phyloP scores from a whole-genome alignment of 805 yeast genomes.

The Yarrowia sp. region DNA sequence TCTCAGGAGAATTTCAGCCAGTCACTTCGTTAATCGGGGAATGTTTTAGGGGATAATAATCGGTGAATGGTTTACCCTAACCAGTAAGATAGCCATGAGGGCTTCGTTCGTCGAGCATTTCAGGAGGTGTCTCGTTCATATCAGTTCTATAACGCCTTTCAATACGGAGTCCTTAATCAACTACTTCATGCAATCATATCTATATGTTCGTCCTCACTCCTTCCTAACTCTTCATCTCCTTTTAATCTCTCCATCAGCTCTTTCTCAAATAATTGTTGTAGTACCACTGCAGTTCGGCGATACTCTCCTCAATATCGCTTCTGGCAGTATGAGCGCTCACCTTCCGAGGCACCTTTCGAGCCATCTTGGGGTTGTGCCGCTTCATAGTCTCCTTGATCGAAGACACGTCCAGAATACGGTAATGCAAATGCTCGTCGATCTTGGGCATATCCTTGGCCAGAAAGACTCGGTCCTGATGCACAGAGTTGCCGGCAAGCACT shows the following conservation, averaged over 20 bases:
- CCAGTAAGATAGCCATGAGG: too few relatives aligned
- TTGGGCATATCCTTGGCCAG: conserved; percentile 83
- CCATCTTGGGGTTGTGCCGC: conserved; percentile 74
- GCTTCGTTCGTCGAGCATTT: too few relatives aligned
- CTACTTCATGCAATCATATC: too few relatives aligned
- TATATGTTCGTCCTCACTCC: too few relatives aligned
- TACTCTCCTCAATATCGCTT: conserved; percentile 87
- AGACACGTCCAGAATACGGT: conserved; percentile 91
- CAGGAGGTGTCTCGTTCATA: too few relatives aligned
- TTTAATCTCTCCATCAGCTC: neutral
- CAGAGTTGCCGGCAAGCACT: conserved; percentile 86
- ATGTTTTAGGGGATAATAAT: too few relatives aligned
- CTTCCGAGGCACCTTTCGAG: conserved; percentile 67
- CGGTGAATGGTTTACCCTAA: too few relatives aligned
- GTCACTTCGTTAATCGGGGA: too few relatives aligned
- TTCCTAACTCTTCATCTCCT: neutral
- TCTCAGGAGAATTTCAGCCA: too few relatives aligned
- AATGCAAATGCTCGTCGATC: conserved; percentile 63
- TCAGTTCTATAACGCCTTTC: too few relatives aligned
- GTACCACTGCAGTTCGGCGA: conserved; percentile 81
- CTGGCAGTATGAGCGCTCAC: conserved; percentile 81
- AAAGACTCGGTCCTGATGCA: conserved; percentile 89
- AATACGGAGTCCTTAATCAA: too few relatives aligned
- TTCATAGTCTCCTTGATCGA: conserved; percentile 78
- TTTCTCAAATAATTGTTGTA: conserved; percentile 56